phyloP scores from a whole-genome alignment of 345 rosid species.

The Citrus medica region DNA sequence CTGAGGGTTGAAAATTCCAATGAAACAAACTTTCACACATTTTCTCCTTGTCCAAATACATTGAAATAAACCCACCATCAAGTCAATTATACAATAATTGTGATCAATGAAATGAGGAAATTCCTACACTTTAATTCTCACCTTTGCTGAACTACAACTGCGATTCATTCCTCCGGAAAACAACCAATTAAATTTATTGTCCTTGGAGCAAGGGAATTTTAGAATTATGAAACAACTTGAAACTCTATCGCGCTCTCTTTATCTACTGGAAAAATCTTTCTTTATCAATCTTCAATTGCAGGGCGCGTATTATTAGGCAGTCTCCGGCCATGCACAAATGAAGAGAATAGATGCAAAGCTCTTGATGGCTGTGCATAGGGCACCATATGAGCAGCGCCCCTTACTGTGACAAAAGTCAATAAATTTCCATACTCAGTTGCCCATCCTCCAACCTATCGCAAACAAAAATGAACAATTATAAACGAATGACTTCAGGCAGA shows the following conservation, averaged over 20 bases:
- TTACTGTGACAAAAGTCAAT: conserved; percentile 71
- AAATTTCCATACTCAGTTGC: conserved; percentile 71
- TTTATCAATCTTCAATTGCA: conserved; percentile 27
- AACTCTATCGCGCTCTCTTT: not conserved
- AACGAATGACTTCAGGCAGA: not conserved
- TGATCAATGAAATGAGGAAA: not conserved
- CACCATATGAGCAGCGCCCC: conserved; percentile 97
- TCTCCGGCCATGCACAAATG: conserved; percentile 62
- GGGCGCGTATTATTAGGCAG: conserved; percentile 53
- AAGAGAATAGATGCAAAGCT: conserved; percentile 74
- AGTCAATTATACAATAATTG: not conserved
- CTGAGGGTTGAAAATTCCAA: no score
- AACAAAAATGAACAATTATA: not conserved
- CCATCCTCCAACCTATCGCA: conserved; percentile 78
- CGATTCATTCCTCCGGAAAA: not conserved
- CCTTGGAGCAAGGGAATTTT: not conserved
- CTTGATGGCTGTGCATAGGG: conserved; percentile 87
- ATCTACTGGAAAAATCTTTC: not conserved
- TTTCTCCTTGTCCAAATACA: not conserved
- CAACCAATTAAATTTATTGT: not conserved
- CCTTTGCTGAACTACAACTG: not conserved
- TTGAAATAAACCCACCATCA: not conserved
- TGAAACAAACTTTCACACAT: not conserved
- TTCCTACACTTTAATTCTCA: not conserved
- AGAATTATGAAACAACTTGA: conserved; percentile 5